A percentile compares a stretch with the other conserved stretches of the same genome.
Evolutionary conservation across 768 basidiomycete genomes (phyloP).

Genomic region (button mushroom (Agaricus bisporus)): DNA sequence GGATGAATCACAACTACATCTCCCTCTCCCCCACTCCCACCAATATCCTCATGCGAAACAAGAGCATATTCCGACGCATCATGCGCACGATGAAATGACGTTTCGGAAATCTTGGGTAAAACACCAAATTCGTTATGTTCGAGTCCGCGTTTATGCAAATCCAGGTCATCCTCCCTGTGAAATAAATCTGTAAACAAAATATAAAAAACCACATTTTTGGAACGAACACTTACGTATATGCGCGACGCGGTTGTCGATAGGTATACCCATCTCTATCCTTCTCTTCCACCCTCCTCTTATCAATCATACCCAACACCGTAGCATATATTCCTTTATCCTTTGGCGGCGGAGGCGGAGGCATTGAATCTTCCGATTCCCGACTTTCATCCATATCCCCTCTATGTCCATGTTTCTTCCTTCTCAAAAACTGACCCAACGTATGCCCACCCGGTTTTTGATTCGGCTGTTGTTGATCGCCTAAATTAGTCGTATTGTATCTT

Average conservation of each 20-base stretch:
- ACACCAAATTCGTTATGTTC: slow-evolving; percentile 19
- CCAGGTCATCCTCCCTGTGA: slow-evolving; percentile 32
- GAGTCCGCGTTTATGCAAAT: slow-evolving; percentile 29
- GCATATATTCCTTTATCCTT: slow-evolving; percentile 31
- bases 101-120: slow-evolving; percentile 6
- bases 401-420: slow-evolving; percentile 30
- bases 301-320: slow-evolving; percentile 16
- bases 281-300: too few species aligned
- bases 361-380: slow-evolving; percentile 17
- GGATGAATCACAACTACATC: slow-evolving; percentile 5
- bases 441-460: slow-evolving; percentile 20
- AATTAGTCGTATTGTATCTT: slow-evolving; percentile 1
- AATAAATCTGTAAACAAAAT: too few species aligned
- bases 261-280: too few species aligned
- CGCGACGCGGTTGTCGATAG: too few species aligned
- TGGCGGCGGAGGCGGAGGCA: slow-evolving; percentile 39
- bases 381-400: slow-evolving; percentile 1
- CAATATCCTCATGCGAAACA: slow-evolving; percentile 5
- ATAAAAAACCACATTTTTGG: too few species aligned
- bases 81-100: background rate
- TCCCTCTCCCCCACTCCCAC: background rate
- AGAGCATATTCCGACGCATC: slow-evolving; percentile 7
- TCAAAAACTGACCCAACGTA: slow-evolving; percentile 30
- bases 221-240: too few species aligned
- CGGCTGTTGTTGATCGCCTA: slow-evolving; percentile 7